phyloP scores from a whole-genome alignment of 192 early-diverging fungal genomes.

The Haplosporangium gracile region DNA sequence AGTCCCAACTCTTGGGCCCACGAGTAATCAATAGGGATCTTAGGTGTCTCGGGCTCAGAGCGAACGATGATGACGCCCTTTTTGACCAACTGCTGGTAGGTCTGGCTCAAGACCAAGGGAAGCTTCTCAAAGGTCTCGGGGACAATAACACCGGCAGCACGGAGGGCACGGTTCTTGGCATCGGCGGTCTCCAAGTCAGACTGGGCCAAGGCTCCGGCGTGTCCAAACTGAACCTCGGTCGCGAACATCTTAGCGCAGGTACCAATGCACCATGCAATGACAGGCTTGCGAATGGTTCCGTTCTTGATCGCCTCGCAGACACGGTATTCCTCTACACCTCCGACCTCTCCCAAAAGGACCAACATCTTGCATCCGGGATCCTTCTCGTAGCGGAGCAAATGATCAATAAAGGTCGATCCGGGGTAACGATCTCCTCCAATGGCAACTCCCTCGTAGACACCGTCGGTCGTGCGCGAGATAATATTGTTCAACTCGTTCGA shows the following conservation, averaged over 20 bases:
- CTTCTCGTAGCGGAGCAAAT: conserved; percentile 93
- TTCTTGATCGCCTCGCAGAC: conserved; percentile 92
- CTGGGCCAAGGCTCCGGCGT: conserved; percentile 97
- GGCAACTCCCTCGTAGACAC: conserved; percentile 98
- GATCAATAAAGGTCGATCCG: conserved; percentile 98
- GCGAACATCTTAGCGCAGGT: conserved; percentile 99
- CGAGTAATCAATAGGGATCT: conserved; percentile 99
- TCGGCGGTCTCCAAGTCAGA: conserved; percentile 96
- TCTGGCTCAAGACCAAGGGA: conserved; percentile 82
- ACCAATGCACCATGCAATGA: conserved; percentile 99
- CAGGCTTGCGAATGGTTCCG: conserved; percentile 96
- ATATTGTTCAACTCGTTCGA: conserved; percentile 99
- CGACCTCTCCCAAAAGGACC: conserved; percentile 96
- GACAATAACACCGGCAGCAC: conserved; percentile 89
- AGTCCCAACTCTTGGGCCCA: conserved; percentile 99
- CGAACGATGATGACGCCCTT: conserved; percentile 76
- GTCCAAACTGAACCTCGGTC: conserved; percentile 99
- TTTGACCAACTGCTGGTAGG: conserved; percentile 84
- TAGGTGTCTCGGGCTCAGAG: conserved; percentile 93
- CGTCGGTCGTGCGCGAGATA: conserved; percentile 94
- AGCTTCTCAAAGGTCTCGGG: conserved; percentile 97
- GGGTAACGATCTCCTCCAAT: conserved; percentile 99
- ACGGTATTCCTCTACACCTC: conserved; percentile 97
- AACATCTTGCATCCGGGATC: conserved; percentile 96
- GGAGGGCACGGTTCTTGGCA: conserved; percentile 93